phyloP scores from a whole-genome alignment of 2,329 filamentous ascomycete genomes.

The Dichotomopilus funicola region DNA sequence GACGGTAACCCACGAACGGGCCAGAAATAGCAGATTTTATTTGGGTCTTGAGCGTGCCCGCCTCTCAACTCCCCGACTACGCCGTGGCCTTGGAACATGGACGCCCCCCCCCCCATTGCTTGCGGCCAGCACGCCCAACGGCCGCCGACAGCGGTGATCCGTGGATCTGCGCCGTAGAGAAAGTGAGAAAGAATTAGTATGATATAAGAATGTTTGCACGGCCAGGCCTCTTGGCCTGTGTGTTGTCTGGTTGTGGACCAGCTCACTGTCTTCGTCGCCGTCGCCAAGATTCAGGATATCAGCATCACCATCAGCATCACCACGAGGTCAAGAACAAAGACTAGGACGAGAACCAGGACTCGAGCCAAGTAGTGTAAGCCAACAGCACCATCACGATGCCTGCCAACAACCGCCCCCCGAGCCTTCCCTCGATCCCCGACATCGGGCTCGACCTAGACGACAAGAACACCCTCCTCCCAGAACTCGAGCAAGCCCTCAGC shows the following conservation, averaged over 20 bases:
- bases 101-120: neutral
- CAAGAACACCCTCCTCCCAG: constrained; percentile 3
- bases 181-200: neutral
- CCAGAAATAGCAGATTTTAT: constrained; percentile 5
- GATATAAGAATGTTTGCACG: constrained; percentile 2
- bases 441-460: constrained; percentile 12
- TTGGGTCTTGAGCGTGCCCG: too few species aligned
- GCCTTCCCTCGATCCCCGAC: constrained; percentile 15
- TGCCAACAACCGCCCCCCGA: constrained; percentile 8
- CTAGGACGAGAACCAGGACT: neutral
- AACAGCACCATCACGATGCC: neutral
- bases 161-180: constrained; percentile 1
- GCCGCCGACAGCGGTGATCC: neutral
- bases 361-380: neutral
- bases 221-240: constrained; percentile 3
- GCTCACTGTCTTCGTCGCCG: neutral
- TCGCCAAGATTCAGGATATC: neutral
- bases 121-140: neutral
- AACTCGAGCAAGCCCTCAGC: constrained; percentile 8
- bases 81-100: neutral
- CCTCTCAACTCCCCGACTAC: neutral
- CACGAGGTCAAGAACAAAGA: neutral
- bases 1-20: neutral
- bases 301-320: too few species aligned
- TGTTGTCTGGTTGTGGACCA: neutral